Percentiles rank a stretch among this genome's conserved stretches.
Conservation (phyloP, 345 rosid genomes). For the Citrus sp. region DNA sequence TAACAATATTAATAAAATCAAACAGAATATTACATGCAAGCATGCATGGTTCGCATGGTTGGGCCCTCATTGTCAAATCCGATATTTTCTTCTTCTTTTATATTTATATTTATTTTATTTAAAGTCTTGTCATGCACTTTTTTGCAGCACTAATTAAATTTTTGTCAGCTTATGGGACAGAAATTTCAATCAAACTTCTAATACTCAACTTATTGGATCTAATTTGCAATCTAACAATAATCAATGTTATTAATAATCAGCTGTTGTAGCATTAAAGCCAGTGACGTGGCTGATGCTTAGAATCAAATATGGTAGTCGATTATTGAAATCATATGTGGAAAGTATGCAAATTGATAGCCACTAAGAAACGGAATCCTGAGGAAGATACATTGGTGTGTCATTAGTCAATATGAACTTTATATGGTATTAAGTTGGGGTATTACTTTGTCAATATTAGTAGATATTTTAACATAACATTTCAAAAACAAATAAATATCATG, state of each 20-base stretch:
- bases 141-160: not conserved
- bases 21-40: not conserved
- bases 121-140: not conserved
- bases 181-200: not conserved
- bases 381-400: not conserved
- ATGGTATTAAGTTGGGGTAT: too few species aligned
- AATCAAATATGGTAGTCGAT: not conserved
- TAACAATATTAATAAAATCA: not conserved
- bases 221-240: slow-evolving; percentile 6
- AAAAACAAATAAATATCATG: too few species aligned
- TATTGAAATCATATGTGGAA: not conserved
- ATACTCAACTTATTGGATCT: not conserved
- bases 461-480: too few species aligned
- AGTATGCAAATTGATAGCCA: not conserved
- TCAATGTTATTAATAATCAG: not conserved
- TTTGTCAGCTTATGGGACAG: not conserved
- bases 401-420: too few species aligned
- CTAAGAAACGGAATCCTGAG: not conserved
- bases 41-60: not conserved
- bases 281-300: not conserved
- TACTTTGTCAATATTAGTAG: too few species aligned
- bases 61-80: not conserved
- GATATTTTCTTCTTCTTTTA: not conserved
- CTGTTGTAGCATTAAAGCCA: not conserved
- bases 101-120: not conserved